These are phyloP conservation scores for Rhodosorus marinus DNA, from an alignment of 23 red algal species.

Conservation along the genomic window DNA sequence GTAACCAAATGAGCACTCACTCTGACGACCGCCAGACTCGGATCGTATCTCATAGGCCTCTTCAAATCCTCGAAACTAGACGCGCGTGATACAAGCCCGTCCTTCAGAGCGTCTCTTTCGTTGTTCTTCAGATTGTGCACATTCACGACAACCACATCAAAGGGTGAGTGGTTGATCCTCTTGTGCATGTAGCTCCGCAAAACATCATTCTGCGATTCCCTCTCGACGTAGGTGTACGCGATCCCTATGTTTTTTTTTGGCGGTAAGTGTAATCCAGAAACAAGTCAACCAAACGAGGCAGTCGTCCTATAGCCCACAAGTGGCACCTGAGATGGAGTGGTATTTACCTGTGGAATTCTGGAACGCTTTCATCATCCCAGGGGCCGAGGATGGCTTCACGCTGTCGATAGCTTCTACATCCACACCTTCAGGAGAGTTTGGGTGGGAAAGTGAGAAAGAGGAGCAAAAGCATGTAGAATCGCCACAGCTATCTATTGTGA, in stretches of 20 bases:
- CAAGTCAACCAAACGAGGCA: too few species aligned
- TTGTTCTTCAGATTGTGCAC: slow-evolving; percentile 12
- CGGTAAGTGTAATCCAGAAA: too few species aligned
- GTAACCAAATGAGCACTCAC: too few species aligned
- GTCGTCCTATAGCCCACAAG: too few species aligned
- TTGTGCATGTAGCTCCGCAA: slow-evolving; percentile 82
- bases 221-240: slow-evolving; percentile 40
- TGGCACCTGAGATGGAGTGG: too few species aligned
- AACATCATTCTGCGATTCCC: slow-evolving; percentile 8
- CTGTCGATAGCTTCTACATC: slow-evolving; percentile 1
- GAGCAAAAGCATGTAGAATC: slow-evolving; percentile 90
- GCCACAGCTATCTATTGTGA: slow-evolving; percentile 70
- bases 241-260: slow-evolving; percentile 46
- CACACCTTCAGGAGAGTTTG: slow-evolving; percentile 4
- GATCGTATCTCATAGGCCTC: slow-evolving; percentile 13
- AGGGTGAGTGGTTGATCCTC: slow-evolving; percentile 44
- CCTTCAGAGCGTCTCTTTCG: slow-evolving; percentile 1
- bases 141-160: slow-evolving; percentile 87
- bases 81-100: slow-evolving; percentile 59
- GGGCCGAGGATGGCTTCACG: not conserved
- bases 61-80: slow-evolving; percentile 58
- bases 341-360: too few species aligned
- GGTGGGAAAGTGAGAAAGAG: slow-evolving; percentile 14
- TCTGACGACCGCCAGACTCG: slow-evolving; percentile 6
- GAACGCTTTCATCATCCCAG: too few species aligned